Evolutionary conservation across 2,329 filamentous ascomycete species (phyloP).

Genomic region (Clarireedia monteithiana): DNA sequence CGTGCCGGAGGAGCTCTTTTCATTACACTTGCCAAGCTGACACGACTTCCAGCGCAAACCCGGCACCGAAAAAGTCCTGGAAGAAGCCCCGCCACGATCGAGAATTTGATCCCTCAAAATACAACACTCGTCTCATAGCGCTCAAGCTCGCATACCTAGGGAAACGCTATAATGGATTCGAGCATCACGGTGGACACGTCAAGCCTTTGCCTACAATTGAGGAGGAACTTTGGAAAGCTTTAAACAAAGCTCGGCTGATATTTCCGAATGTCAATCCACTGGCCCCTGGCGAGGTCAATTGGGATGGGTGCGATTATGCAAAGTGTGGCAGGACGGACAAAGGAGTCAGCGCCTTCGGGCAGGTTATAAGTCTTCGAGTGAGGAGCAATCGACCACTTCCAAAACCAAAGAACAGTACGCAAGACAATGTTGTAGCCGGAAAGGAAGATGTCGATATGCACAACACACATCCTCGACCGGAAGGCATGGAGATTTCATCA

Average conservation of each 20-base stretch:
- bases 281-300: slow-evolving; percentile 56
- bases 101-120: slow-evolving; percentile 65
- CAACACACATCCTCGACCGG: slow-evolving; percentile 22
- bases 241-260: slow-evolving; percentile 76
- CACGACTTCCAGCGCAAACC: slow-evolving; percentile 4
- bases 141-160: slow-evolving; percentile 93
- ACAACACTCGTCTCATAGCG: slow-evolving; percentile 77
- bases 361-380: slow-evolving; percentile 79
- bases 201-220: slow-evolving; percentile 76
- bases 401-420: slow-evolving; percentile 18
- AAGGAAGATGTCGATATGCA: background rate
- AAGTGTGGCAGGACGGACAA: slow-evolving; percentile 92
- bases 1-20: background rate
- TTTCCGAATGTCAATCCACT: slow-evolving; percentile 47
- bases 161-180: slow-evolving; percentile 85
- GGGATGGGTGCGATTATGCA: slow-evolving; percentile 80
- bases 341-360: slow-evolving; percentile 93
- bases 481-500: slow-evolving; percentile 21
- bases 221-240: slow-evolving; percentile 86
- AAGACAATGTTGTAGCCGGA: slow-evolving; percentile 13
- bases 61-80: slow-evolving; percentile 34
- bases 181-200: slow-evolving; percentile 66
- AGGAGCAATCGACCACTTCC: slow-evolving; percentile 66
- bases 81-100: slow-evolving; percentile 26
- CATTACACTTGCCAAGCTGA: background rate